Evolutionary conservation across 768 basidiomycete genomes (phyloP).

Genomic region (Strobilomyces echinocephalus): DNA sequence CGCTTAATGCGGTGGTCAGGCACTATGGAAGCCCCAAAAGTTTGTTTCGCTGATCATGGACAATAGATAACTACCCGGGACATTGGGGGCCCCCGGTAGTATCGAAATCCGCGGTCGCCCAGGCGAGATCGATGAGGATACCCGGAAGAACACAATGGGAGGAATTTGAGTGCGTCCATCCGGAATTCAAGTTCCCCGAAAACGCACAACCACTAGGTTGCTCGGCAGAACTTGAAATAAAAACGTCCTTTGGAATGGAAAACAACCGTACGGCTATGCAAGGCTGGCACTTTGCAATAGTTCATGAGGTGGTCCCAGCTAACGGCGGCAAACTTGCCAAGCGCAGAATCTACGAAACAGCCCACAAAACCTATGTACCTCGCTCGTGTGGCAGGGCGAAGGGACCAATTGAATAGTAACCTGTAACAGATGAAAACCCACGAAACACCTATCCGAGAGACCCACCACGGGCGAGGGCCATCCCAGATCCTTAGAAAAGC

Average conservation of each 20-base stretch:
- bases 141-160: constrained; percentile 19
- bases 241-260: not conserved
- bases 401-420: constrained; percentile 15
- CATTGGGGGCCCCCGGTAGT: constrained; percentile 47
- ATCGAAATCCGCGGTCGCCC: constrained; percentile 37
- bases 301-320: constrained; percentile 64
- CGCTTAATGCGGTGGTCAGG: constrained; percentile 71
- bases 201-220: constrained; percentile 62
- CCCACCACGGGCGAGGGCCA: no score
- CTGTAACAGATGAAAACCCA: constrained; percentile 55
- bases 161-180: constrained; percentile 67
- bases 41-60: constrained; percentile 43
- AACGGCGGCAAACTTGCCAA: constrained; percentile 56
- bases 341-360: constrained; percentile 65
- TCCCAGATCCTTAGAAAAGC: no score
- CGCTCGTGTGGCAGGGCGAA: constrained; percentile 47
- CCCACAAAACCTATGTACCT: constrained; percentile 53
- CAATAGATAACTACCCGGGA: constrained; percentile 51
- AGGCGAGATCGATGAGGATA: constrained; percentile 38
- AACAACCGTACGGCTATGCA: constrained; percentile 1
- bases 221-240: constrained; percentile 16
- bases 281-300: constrained; percentile 62
- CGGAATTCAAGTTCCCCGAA: constrained; percentile 76
- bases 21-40: constrained; percentile 74
- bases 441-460: no score